Conservation (phyloP, 2,329 filamentous ascomycete species). For the Pseudocercospora eumusae region DNA sequence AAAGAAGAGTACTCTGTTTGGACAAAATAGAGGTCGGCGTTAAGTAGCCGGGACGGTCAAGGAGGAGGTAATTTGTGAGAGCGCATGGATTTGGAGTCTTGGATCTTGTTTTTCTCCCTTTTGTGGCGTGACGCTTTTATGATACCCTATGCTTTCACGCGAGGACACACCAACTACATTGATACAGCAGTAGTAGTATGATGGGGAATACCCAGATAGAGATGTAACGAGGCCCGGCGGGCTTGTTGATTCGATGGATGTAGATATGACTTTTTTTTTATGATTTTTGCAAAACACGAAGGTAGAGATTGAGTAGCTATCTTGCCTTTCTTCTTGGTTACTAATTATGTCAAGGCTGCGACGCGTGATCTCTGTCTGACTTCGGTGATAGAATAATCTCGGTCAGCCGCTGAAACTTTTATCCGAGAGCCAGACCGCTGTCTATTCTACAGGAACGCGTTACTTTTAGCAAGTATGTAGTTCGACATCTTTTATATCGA, state of each 20-base stretch:
- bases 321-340: too few species aligned
- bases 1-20: conserved; percentile 21
- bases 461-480: too few species aligned
- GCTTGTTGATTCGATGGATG: background rate
- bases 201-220: background rate
- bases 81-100: background rate
- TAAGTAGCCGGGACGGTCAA: background rate
- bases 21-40: conserved; percentile 17
- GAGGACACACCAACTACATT: conserved; percentile 2
- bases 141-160: conserved; percentile 16
- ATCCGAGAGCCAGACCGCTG: too few species aligned
- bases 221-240: background rate
- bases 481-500: too few species aligned
- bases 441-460: too few species aligned
- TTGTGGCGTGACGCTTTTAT: conserved; percentile 9
- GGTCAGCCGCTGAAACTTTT: too few species aligned
- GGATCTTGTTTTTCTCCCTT: background rate
- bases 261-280: conserved; percentile 1
- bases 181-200: conserved; percentile 12
- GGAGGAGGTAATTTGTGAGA: background rate
- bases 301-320: too few species aligned
- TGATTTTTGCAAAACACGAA: too few species aligned
- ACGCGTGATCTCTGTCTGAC: too few species aligned
- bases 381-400: too few species aligned
- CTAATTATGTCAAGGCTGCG: too few species aligned